These are phyloP conservation scores for Penicilliopsis zonata DNA, from an alignment of 495 filamentous ascomycete genomes.

Conservation along the genomic window DNA sequence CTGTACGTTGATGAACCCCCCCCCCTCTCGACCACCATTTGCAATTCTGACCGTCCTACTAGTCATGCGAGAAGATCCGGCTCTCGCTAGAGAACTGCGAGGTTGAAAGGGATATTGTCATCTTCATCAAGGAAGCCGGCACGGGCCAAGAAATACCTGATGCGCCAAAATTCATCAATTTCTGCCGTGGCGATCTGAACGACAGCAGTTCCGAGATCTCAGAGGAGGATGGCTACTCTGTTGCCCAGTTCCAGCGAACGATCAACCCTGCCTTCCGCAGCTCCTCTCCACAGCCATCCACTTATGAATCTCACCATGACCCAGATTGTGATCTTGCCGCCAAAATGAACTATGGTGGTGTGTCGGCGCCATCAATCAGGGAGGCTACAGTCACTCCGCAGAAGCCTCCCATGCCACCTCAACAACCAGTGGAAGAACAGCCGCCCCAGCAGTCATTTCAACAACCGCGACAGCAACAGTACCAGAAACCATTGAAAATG, in stretches of 20 bases:
- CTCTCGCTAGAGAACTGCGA: constrained; percentile 90
- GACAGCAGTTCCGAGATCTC: constrained; percentile 73
- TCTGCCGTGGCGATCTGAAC: constrained; percentile 79
- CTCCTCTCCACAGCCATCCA: constrained; percentile 79
- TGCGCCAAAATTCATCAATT: constrained; percentile 96
- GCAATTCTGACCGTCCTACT: constrained; percentile 9
- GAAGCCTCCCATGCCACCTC: constrained; percentile 18
- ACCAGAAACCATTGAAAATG: neutral
- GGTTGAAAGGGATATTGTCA: constrained; percentile 86
- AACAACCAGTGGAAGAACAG: constrained; percentile 5
- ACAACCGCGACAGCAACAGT: constrained; percentile 6
- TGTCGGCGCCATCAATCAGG: constrained; percentile 32
- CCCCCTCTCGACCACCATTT: neutral
- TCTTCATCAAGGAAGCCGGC: constrained; percentile 79
- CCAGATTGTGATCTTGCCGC: constrained; percentile 55
- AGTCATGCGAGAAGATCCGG: constrained; percentile 93
- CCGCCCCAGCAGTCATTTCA: too few relatives aligned
- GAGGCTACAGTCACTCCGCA: constrained; percentile 45
- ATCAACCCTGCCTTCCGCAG: constrained; percentile 93
- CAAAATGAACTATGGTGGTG: constrained; percentile 46
- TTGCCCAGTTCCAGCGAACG: constrained; percentile 87
- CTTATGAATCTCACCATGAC: constrained; percentile 82
- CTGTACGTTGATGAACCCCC: constrained; percentile 36
- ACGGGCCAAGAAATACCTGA: constrained; percentile 97
- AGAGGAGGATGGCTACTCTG: constrained; percentile 77